Percentiles rank a stretch among this genome's conserved stretches.
Evolutionary conservation across 2,329 filamentous ascomycete species (phyloP).

Genomic region (Arthrinium phaeospermum): DNA sequence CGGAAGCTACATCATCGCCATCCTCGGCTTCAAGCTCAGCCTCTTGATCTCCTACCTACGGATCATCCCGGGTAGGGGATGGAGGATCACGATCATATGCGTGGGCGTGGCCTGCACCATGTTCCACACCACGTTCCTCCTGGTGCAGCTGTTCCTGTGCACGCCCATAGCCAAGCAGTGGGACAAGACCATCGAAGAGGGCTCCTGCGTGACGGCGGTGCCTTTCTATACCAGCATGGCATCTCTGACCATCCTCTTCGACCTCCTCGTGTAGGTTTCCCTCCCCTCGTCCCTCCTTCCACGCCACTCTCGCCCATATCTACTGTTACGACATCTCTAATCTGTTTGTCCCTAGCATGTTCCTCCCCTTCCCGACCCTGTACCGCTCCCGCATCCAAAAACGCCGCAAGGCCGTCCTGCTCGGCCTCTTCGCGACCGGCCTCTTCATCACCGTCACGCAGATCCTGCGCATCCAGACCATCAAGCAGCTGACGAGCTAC

Average conservation of each 20-base stretch:
- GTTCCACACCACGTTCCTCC: slow-evolving; percentile 46
- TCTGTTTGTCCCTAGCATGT: slow-evolving; percentile 37
- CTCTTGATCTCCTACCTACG: slow-evolving; percentile 52
- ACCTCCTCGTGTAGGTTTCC: slow-evolving; percentile 44
- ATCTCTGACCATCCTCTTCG: slow-evolving; percentile 48
- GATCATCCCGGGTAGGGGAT: slow-evolving; percentile 47
- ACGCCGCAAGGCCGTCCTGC: slow-evolving; percentile 50
- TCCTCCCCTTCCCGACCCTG: slow-evolving; percentile 48
- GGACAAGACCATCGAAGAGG: slow-evolving; percentile 42
- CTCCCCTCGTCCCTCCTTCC: too few species aligned
- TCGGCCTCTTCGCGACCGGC: slow-evolving; percentile 38
- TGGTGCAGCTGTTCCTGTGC: slow-evolving; percentile 44
- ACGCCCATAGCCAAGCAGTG: slow-evolving; percentile 45
- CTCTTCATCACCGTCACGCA: slow-evolving; percentile 51
- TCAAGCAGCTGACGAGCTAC: slow-evolving; percentile 49
- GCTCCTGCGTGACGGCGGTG: slow-evolving; percentile 46
- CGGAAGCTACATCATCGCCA: slow-evolving; percentile 44
- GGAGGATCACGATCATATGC: slow-evolving; percentile 40
- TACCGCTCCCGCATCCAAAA: slow-evolving; percentile 42
- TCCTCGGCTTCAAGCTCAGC: slow-evolving; percentile 54
- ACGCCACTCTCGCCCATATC: too few species aligned
- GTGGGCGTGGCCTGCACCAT: slow-evolving; percentile 42
- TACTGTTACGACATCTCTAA: too few species aligned
- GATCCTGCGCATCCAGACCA: slow-evolving; percentile 55
- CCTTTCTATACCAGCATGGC: slow-evolving; percentile 51